Evolutionary conservation across 2,329 filamentous ascomycete genomes (phyloP).

Genomic region (Trichoderma arundinaceum): DNA sequence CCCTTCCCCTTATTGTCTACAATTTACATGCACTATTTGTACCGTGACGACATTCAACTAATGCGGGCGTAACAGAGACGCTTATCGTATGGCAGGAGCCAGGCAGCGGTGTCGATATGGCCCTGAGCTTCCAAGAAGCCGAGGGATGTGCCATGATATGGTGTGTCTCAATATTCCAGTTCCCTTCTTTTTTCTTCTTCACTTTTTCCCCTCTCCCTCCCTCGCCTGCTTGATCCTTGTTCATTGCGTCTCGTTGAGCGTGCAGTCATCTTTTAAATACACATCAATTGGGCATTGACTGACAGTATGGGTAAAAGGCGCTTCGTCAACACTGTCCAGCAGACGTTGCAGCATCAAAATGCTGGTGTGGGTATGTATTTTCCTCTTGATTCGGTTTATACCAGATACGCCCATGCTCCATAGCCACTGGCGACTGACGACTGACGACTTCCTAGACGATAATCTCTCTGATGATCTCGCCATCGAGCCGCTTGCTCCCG

Average conservation of each 20-base stretch:
- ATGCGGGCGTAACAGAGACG: constrained; percentile 68
- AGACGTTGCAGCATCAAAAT: constrained; percentile 67
- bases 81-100: constrained; percentile 97
- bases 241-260: neutral
- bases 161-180: constrained; percentile 54
- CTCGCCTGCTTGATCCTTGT: no score
- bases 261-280: no score
- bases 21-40: neutral
- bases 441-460: constrained; percentile 65
- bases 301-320: constrained; percentile 63
- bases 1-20: neutral
- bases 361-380: constrained; percentile 62
- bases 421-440: no score
- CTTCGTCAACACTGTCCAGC: constrained; percentile 86
- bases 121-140: constrained; percentile 95
- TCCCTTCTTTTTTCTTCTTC: neutral
- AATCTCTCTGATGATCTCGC: constrained; percentile 83
- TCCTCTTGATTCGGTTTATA: neutral
- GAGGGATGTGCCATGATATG: constrained; percentile 93
- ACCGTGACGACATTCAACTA: constrained; percentile 31
- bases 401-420: no score
- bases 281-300: constrained; percentile 1
- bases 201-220: neutral
- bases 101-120: constrained; percentile 87
- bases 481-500: constrained; percentile 72